These are phyloP conservation scores for Fusarium incarnatum DNA, from an alignment of 2,329 filamentous ascomycete species.

Conservation along the genomic window DNA sequence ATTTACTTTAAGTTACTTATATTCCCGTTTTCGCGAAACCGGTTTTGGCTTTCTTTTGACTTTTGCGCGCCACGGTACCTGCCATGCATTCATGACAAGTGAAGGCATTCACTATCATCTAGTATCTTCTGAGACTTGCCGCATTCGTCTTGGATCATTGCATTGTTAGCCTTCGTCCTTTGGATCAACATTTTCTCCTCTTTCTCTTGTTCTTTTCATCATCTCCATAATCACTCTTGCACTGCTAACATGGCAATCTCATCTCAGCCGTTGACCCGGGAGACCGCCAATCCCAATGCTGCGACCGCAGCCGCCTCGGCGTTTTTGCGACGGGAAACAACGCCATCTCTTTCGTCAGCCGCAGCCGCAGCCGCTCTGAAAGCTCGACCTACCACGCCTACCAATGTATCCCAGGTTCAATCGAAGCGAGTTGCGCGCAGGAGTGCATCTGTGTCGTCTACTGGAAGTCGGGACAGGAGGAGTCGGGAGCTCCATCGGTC, in stretches of 20 bases:
- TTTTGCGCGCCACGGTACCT: constrained; percentile 32
- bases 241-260: constrained; percentile 45
- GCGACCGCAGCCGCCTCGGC: constrained; percentile 85
- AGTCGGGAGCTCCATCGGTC: constrained; percentile 68
- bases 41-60: constrained; percentile 43
- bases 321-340: constrained; percentile 76
- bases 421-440: constrained; percentile 86
- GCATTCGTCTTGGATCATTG: constrained; percentile 11
- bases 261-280: constrained; percentile 70
- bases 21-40: constrained; percentile 28
- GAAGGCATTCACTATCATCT: constrained; percentile 7
- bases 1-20: constrained; percentile 3
- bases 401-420: constrained; percentile 82
- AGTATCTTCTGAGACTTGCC: constrained; percentile 2
- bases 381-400: constrained; percentile 81
- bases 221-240: neutral
- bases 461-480: constrained; percentile 61
- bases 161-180: neutral
- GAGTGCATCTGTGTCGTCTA: constrained; percentile 77
- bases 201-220: neutral
- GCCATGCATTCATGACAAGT: constrained; percentile 1
- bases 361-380: constrained; percentile 88
- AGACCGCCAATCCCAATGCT: constrained; percentile 77
- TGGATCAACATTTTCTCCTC: neutral
- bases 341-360: constrained; percentile 77